A percentile compares a stretch with the other conserved stretches of the same genome.
Conservation (phyloP, 495 filamentous ascomycete species). For the Penicillium goetzii region DNA sequence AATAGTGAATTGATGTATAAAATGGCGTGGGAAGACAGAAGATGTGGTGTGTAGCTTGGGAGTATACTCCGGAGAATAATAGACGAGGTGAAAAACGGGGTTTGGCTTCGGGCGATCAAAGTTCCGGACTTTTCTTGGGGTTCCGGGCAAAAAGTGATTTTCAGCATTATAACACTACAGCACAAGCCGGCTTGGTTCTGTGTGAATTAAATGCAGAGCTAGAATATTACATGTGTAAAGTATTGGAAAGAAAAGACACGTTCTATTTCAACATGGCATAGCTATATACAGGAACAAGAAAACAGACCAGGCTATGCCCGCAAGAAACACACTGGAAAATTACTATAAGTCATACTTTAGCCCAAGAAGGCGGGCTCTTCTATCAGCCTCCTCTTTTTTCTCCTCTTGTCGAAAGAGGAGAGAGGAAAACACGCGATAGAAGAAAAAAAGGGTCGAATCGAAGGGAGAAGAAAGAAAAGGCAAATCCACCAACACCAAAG, state of each 20-base stretch:
- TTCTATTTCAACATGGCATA: constrained; percentile 35
- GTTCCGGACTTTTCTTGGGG: constrained; percentile 20
- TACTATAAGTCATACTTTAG: constrained; percentile 33
- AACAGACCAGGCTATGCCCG: constrained; percentile 32
- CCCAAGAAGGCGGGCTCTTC: constrained; percentile 15
- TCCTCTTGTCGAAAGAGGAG: background rate
- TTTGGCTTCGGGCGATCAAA: constrained; percentile 29
- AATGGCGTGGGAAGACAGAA: background rate
- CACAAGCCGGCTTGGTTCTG: background rate
- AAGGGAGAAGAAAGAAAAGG: constrained; percentile 14
- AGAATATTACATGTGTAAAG: background rate
- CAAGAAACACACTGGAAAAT: constrained; percentile 17
- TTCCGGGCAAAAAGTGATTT: background rate
- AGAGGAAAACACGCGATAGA: background rate
- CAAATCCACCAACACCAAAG: constrained; percentile 38
- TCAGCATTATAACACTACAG: background rate
- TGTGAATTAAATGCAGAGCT: background rate
- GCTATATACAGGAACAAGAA: constrained; percentile 33
- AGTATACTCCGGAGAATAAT: background rate
- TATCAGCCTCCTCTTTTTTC: background rate
- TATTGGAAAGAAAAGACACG: constrained; percentile 10
- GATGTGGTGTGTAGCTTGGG: background rate
- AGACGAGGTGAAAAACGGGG: constrained; percentile 7
- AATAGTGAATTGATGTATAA: background rate
- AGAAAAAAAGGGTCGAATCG: constrained; percentile 4